phyloP scores from a whole-genome alignment of 169 alveolate genomes.

The Eimeria nieschulzi region DNA sequence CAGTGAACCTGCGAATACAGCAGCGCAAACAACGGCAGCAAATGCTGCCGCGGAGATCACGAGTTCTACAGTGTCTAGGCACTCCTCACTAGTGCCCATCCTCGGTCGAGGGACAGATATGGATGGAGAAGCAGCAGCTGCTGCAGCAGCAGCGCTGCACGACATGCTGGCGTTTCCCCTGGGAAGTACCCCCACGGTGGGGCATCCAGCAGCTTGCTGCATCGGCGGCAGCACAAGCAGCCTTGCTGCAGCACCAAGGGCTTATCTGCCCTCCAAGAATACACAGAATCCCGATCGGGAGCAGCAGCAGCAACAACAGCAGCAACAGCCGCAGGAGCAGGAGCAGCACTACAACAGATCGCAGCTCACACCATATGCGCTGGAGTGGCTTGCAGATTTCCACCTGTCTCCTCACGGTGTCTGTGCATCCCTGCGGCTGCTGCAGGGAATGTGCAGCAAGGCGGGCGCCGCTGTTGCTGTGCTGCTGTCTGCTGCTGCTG shows the following conservation, averaged over 20 bases:
- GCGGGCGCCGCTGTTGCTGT: background rate
- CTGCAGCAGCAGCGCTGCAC: no score
- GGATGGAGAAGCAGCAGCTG: no score
- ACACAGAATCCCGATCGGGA: background rate
- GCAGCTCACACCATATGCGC: background rate
- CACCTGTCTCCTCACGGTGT: conserved; percentile 34
- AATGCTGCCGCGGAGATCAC: no score
- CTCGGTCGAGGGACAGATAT: no score
- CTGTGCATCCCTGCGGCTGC: conserved; percentile 12
- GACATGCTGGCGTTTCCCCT: no score
- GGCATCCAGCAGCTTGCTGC: background rate
- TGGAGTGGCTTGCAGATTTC: background rate
- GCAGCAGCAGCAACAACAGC: conserved; percentile 32
- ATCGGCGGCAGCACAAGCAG: background rate
- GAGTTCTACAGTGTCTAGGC: no score
- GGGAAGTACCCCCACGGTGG: no score
- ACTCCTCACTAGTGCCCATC: no score
- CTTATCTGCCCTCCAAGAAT: no score
- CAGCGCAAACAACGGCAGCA: no score
- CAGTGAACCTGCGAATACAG: no score
- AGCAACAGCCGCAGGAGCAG: background rate
- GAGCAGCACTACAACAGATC: background rate
- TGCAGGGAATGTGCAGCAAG: background rate
- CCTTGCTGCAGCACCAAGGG: background rate
- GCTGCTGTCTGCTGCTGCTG: conserved; percentile 6